These are phyloP conservation scores for Tolypocladium amazonense DNA, from an alignment of 2,329 filamentous ascomycete genomes.

Conservation along the genomic window DNA sequence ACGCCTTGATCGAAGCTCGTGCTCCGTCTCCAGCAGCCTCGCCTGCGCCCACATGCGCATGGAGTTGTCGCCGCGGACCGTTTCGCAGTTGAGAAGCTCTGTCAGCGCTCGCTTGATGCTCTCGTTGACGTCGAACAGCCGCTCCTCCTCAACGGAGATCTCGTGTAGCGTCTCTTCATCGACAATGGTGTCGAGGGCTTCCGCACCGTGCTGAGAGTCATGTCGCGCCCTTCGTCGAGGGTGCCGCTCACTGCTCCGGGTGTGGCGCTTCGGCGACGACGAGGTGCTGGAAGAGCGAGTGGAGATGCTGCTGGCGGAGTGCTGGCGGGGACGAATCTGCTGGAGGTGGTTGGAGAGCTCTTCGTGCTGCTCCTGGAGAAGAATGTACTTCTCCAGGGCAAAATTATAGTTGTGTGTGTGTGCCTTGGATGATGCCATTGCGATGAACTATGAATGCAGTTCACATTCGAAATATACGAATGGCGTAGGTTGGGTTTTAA, in stretches of 20 bases:
- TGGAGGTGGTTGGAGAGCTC: constrained; percentile 40
- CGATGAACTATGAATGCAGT: constrained; percentile 4
- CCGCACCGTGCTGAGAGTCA: constrained; percentile 11
- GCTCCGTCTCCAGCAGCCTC: constrained; percentile 49
- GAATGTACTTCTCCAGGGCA: constrained; percentile 42
- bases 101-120: constrained; percentile 51
- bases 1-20: constrained; percentile 43
- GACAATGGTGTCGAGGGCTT: constrained; percentile 27
- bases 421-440: constrained; percentile 15
- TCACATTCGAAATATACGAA: not conserved
- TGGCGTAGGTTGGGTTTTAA: constrained; percentile 3
- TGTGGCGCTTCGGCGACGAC: constrained; percentile 34
- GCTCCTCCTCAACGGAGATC: constrained; percentile 41
- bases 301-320: constrained; percentile 20
- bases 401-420: constrained; percentile 30
- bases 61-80: constrained; percentile 37
- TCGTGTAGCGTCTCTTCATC: constrained; percentile 37
- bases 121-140: constrained; percentile 46
- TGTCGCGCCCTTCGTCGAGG: constrained; percentile 18
- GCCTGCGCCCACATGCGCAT: constrained; percentile 50
- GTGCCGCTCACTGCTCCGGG: constrained; percentile 19
- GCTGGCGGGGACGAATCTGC: constrained; percentile 33
- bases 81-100: constrained; percentile 49
- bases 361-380: constrained; percentile 43
- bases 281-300: constrained; percentile 41